These are phyloP conservation scores for Backusella mclennaniae DNA, from an alignment of 192 early-diverging fungal species.

Conservation along the genomic window DNA sequence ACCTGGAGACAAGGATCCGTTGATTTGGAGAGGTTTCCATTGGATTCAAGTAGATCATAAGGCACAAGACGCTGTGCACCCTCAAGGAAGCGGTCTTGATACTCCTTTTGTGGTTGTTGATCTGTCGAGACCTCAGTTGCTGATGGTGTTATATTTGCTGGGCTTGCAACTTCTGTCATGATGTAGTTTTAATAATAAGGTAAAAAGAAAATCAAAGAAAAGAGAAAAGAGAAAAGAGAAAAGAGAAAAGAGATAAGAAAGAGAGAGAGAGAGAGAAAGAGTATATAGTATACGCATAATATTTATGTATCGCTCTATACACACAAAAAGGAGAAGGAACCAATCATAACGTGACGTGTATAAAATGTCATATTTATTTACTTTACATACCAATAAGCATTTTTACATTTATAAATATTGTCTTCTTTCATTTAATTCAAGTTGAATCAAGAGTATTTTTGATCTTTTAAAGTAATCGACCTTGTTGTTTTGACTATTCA, in stretches of 20 bases:
- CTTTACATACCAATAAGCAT: not conserved
- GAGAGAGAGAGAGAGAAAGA: not conserved
- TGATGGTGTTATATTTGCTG: not conserved
- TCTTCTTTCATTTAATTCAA: not conserved
- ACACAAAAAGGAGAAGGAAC: not conserved
- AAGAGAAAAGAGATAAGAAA: too few relatives aligned
- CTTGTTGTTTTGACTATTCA: not conserved
- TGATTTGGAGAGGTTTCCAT: conserved; percentile 43
- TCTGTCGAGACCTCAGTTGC: not conserved
- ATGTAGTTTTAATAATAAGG: not conserved
- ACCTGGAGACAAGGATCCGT: conserved; percentile 45
- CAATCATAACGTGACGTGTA: conserved; percentile 7
- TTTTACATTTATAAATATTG: conserved; percentile 3
- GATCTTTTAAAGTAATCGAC: conserved; percentile 4
- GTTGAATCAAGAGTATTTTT: not conserved
- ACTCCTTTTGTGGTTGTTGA: conserved; percentile 8
- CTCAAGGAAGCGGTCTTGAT: conserved; percentile 40
- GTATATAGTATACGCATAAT: not conserved
- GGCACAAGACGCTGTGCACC: conserved; percentile 37
- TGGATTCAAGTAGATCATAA: conserved; percentile 49
- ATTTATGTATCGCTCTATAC: not conserved
- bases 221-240: not conserved
- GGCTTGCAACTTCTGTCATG: not conserved
- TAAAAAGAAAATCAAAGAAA: not conserved
- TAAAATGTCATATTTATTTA: not conserved